Conservation (phyloP, 176 grass and related monocot species). For the Saccharum spontaneum region DNA sequence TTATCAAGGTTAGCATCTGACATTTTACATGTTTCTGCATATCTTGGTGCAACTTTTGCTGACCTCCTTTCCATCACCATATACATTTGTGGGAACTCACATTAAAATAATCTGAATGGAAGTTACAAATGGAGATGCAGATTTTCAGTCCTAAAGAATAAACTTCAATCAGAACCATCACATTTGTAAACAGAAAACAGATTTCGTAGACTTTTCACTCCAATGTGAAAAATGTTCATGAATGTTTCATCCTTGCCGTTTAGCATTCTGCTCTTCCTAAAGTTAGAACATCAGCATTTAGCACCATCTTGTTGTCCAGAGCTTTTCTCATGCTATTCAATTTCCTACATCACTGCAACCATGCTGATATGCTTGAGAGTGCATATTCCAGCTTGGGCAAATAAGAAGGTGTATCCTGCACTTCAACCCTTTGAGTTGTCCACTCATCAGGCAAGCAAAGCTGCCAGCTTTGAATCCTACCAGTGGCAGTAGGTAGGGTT, state of each 20-base stretch:
- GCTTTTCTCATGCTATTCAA: neutral
- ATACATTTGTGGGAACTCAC: neutral
- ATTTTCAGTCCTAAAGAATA: neutral
- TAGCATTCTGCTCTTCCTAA: neutral
- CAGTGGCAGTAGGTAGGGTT: neutral
- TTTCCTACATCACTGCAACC: neutral
- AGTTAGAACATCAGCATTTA: neutral
- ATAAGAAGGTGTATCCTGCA: too few relatives aligned
- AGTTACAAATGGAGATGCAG: neutral
- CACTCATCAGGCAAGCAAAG: too few relatives aligned
- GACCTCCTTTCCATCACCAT: neutral
- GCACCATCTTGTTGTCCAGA: neutral
- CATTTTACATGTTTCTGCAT: neutral
- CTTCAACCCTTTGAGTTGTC: too few relatives aligned
- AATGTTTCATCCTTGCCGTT: neutral
- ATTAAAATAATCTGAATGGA: neutral
- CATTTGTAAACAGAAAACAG: neutral
- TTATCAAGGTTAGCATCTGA: conserved; percentile 71
- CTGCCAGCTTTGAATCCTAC: neutral
- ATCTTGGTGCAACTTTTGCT: neutral
- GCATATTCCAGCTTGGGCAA: neutral
- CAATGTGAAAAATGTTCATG: neutral
- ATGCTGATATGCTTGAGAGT: neutral
- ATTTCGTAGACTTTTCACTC: conserved; percentile 6
- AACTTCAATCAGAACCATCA: neutral